Base-by-base conservation (phyloP, 1,139 yeast genomes). In the Kazachstania sp. region DNA sequence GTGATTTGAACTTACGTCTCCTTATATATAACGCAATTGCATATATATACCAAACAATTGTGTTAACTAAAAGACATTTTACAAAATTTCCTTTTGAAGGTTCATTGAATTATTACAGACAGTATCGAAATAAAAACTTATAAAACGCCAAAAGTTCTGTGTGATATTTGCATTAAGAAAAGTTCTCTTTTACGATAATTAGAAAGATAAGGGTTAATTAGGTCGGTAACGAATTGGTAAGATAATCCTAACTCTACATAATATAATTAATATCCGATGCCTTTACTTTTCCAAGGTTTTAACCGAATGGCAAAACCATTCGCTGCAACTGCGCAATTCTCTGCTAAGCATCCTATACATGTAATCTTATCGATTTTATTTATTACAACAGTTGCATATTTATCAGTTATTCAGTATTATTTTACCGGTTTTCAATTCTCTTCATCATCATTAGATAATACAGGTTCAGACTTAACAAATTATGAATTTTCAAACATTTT, bases 341-440 rank as follows among this genome's bases (percentile, higher is more conserved):
- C 92, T 44, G 95, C 96, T 19, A 79, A 78, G 54, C 78, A 83
- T 59, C 99, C 99, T 32, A 87, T 92, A 57, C 98, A 92, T 66
- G 78, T 90, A 50, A 81, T 92, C 50, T 80, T 88, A 45, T 63
- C 80, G 53, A 78, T 90, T 16, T 76, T 94, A 29, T 69, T 87
- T 48, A 68, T 86, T 49, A 95, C 95, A 2, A 83, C 95, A 9
- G 71, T 85, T 48, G 87, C 94, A 12, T 92, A 87, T 66, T 75
- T 87, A 56, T 78, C 92, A 16, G 79, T 87, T 19, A 83, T 88
- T 37, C 95, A 86, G 62, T 83, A 85, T 54, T 86, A 86, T 59
- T 73, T 85, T 49, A 55, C 54, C 49, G 65, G 65, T 30, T 58
- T 63, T 59, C 58, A 60, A 36, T 39, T 60, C 32, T 50, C 60